Base-by-base conservation (phyloP, 106 monocot genomes). In the Phalaenopsis aphrodite region DNA sequence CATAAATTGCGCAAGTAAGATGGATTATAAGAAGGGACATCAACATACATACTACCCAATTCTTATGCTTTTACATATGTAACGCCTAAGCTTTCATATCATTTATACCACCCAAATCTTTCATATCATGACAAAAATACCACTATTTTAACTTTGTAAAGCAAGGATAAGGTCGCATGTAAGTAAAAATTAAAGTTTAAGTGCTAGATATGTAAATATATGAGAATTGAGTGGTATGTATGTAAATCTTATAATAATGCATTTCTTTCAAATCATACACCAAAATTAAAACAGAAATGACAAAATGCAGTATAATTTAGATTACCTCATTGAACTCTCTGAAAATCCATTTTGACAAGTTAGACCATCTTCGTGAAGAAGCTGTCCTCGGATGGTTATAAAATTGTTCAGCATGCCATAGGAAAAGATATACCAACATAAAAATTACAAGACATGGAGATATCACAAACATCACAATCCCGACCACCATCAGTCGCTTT, bases 271-370 rank as follows among this genome's bases (percentile, higher is more conserved):
- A 65, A 65, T 23, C 64, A 65, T 8, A 65, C 21, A 30, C 24
- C 64, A n/a, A 24, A 65, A 24, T 5, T 65, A 65, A 65, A 65
- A 65, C 6, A 24, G 52, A 52, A 14, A 12, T 1, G 8, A 52
- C 12, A 3, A 52, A 3, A 12, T 52, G 52, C 52, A 52, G 3
- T 14, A 52, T 10, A 52, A 14, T 39, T 39, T 37, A 72, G 78
- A 14, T 30, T 87, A 99, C 99, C 99, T 99, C 99, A 78, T 99
- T 99, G 79, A 95, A 95, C 81, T 99, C 99, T 78, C 99, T 85
- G 78, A 95, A 91, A 69, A 93, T 93, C 99, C 99, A 99, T 83
- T 86, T 93, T 58, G 99, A 91, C 80, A 99, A 85, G 79, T 95
- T 99, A 56, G 98, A 99, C 98, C 98, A 99, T 66, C 98, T 89